Percentiles rank a stretch among this genome's conserved stretches.
phyloP scores from a whole-genome alignment of 176 grass and related monocot species.

The Triticum turgidum region DNA sequence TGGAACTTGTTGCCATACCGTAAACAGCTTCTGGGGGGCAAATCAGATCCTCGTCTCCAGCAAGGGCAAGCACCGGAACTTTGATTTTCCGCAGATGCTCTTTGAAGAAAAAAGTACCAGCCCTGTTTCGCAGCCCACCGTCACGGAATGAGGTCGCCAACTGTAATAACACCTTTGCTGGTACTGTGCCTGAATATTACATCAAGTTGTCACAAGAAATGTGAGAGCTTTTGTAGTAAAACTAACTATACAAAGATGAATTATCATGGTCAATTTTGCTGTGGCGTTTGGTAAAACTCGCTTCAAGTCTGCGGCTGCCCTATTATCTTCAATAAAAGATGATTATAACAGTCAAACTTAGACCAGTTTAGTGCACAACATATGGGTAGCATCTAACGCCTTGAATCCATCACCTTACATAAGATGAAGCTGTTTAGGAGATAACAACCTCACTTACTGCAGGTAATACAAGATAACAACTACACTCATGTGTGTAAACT shows the following conservation, averaged over 20 bases:
- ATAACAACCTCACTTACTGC: neutral
- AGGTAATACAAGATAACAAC: neutral
- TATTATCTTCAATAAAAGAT: constrained; percentile 3
- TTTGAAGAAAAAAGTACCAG: constrained; percentile 70
- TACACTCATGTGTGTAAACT: neutral
- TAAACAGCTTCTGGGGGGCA: constrained; percentile 90
- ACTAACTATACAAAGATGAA: constrained; percentile 25
- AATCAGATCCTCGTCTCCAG: constrained; percentile 86
- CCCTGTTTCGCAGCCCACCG: constrained; percentile 70
- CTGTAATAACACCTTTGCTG: constrained; percentile 87
- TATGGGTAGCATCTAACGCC: neutral
- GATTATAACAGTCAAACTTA: neutral
- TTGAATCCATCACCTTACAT: neutral
- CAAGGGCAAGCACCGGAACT: constrained; percentile 80
- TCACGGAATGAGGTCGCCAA: constrained; percentile 79
- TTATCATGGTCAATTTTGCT: neutral
- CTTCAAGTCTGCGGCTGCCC: neutral
- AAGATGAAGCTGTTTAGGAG: neutral
- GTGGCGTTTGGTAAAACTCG: neutral
- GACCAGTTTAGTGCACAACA: constrained; percentile 16
- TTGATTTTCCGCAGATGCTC: constrained; percentile 65
- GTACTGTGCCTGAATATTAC: constrained; percentile 72
- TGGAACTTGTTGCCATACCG: constrained; percentile 38
- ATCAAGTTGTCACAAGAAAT: constrained; percentile 24
- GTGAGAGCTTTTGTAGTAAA: constrained; percentile 9